Evolutionary conservation across 805 yeast species (phyloP), one percentile per base, ranked within the genome.

Genomic region (Myxozyma neotropica): DNA sequence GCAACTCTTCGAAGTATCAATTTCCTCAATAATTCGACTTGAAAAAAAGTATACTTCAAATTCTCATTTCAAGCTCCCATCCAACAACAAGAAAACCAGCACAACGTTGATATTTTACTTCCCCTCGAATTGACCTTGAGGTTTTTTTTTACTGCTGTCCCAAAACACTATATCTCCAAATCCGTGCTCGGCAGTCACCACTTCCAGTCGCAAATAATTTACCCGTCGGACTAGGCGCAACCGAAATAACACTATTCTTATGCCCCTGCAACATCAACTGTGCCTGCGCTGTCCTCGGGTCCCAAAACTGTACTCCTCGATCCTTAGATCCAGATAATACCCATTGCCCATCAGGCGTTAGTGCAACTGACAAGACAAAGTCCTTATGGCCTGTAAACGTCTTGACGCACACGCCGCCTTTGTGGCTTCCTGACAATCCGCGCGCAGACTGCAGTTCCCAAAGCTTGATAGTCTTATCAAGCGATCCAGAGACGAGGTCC

Each of bases 291-390:
- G 92, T 83, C 47, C 80, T 78, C 68, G 92, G 92, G 73, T 93
- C 97, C 99, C 99, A 93, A 78, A 93, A 88, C 64, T 92, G 88
- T 56, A 93, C 97, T 55, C 97, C 97, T 70, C 97, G 86, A 78
- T 93, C 99, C 75, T 93, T 93, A 33, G 97, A 90, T 55, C 98
- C 98, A 0, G 96, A 88, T 58, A 93, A 80, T 57, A 93, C 88
- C 79, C 89, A 93, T 73, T 89, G 87, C 69, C 88, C 89, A 74
- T 90, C 93, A 48, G 96, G 96, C 2, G 97, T 90, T 29, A 95
- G 85, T 69, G 97, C 93, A 27, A 93, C 97, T 47, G 94, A 85
- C 63, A 94, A 81, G 23, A 93, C 98, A 74, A 92, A 93, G 78
- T 94, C 98, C 76, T 89, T 89, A 78, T 93, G 99, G 39, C 98